Conservation (phyloP, 2,329 filamentous ascomycete species). For the Diaporthe sp. region DNA sequence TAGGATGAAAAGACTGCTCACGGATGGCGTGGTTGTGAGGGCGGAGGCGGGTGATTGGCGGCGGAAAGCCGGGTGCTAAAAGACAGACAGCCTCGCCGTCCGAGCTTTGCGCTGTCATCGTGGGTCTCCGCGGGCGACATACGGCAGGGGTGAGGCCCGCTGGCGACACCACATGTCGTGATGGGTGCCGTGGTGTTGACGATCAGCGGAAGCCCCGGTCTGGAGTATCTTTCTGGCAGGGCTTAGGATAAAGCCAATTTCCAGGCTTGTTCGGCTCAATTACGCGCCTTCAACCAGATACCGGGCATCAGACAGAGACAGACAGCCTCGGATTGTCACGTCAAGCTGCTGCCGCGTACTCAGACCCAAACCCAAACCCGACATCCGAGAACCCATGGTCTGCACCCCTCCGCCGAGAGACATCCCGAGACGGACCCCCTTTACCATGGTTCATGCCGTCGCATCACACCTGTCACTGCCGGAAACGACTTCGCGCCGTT, state of each 20-base stretch:
- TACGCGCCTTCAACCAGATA: constrained; percentile 1
- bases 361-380: constrained; percentile 24
- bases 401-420: not conserved
- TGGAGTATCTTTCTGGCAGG: not conserved
- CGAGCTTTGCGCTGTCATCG: constrained; percentile 1
- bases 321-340: not conserved
- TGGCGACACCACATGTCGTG: constrained; percentile 26
- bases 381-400: constrained; percentile 19
- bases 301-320: not conserved
- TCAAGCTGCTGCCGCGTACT: constrained; percentile 4
- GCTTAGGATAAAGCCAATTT: constrained; percentile 24
- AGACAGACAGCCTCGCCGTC: constrained; percentile 1
- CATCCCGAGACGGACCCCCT: constrained; percentile 22
- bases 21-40: constrained; percentile 15
- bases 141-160: not conserved
- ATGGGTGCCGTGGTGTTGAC: constrained; percentile 22
- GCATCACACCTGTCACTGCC: constrained; percentile 27
- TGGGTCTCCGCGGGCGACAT: not conserved
- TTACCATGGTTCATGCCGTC: constrained; percentile 26
- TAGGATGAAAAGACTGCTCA: not conserved
- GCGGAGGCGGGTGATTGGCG: not conserved
- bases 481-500: not conserved
- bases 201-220: not conserved
- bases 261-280: constrained; percentile 18
- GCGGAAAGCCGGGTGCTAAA: constrained; percentile 6